Percentiles rank a stretch among this genome's conserved stretches.
These are phyloP conservation scores for Pythium dissimile DNA, from an alignment of 352 stramenopile genomes.

Conservation along the genomic window DNA sequence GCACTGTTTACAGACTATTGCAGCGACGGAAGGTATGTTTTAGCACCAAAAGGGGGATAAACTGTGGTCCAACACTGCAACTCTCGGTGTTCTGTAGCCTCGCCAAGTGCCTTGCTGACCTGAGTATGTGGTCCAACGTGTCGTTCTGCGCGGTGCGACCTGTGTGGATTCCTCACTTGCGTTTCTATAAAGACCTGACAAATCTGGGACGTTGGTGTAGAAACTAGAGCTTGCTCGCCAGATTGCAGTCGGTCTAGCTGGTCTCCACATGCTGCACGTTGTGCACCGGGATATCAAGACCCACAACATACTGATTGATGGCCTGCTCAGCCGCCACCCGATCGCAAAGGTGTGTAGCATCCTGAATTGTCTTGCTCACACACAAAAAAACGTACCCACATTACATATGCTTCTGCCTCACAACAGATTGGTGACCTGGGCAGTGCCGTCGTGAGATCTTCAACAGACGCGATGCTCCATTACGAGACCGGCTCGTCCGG, in stretches of 20 bases:
- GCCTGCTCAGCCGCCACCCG: background rate
- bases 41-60: background rate
- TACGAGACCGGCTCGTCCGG: slow-evolving; percentile 20
- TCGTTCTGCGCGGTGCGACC: slow-evolving; percentile 8
- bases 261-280: slow-evolving; percentile 6
- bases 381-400: background rate
- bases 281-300: slow-evolving; percentile 26
- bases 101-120: slow-evolving; percentile 10
- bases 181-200: no score
- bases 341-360: slow-evolving; percentile 10
- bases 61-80: background rate
- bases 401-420: background rate
- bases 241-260: slow-evolving; percentile 8
- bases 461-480: slow-evolving; percentile 2
- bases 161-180: no score
- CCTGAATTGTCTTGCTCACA: background rate
- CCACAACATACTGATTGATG: slow-evolving; percentile 22
- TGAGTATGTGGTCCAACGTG: background rate
- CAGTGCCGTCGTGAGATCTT: slow-evolving; percentile 7
- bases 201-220: slow-evolving; percentile 5
- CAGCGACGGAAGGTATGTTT: slow-evolving; percentile 14
- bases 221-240: slow-evolving; percentile 11
- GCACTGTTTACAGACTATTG: slow-evolving; percentile 23
- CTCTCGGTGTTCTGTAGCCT: slow-evolving; percentile 1
- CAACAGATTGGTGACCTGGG: slow-evolving; percentile 24